Percentiles rank a stretch among this genome's conserved stretches.
phyloP scores from a whole-genome alignment of 2,329 filamentous ascomycete genomes.

The Pestalotiopsis sp. region DNA sequence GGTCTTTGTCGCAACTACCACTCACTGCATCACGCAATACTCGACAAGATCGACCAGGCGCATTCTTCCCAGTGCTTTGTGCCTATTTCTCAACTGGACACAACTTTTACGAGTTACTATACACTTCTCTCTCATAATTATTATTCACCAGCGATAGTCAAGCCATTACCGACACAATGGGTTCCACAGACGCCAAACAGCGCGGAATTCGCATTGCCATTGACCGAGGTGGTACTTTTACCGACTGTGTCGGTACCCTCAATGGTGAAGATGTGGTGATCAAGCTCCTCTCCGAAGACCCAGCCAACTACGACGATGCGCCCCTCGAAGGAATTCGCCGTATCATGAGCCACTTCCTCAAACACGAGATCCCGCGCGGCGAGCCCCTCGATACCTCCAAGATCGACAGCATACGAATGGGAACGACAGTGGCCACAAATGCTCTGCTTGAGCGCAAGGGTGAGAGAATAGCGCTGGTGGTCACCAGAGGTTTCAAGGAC shows the following conservation, averaged over 20 bases:
- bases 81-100: not conserved
- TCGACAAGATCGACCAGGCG: not conserved
- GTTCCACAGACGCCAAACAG: slow-evolving; percentile 31
- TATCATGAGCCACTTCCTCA: slow-evolving; percentile 77
- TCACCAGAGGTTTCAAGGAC: slow-evolving; percentile 86
- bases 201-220: slow-evolving; percentile 77
- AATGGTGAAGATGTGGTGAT: slow-evolving; percentile 78
- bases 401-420: slow-evolving; percentile 94
- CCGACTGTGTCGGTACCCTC: slow-evolving; percentile 85
- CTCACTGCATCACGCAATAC: not conserved
- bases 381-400: slow-evolving; percentile 77
- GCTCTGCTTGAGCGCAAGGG: slow-evolving; percentile 88
- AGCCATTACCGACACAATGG: slow-evolving; percentile 29
- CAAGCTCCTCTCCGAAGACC: slow-evolving; percentile 88
- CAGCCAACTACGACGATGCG: slow-evolving; percentile 86
- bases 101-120: not conserved
- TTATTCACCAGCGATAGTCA: no score
- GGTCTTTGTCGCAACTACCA: not conserved
- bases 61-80: not conserved
- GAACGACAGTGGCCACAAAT: slow-evolving; percentile 92
- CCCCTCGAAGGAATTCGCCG: slow-evolving; percentile 89
- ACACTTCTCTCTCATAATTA: not conserved
- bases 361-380: slow-evolving; percentile 76
- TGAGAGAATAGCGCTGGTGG: slow-evolving; percentile 83
- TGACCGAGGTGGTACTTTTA: slow-evolving; percentile 85